Base-by-base conservation (phyloP, 2,329 filamentous ascomycete species). In the Fusarium albidum region DNA sequence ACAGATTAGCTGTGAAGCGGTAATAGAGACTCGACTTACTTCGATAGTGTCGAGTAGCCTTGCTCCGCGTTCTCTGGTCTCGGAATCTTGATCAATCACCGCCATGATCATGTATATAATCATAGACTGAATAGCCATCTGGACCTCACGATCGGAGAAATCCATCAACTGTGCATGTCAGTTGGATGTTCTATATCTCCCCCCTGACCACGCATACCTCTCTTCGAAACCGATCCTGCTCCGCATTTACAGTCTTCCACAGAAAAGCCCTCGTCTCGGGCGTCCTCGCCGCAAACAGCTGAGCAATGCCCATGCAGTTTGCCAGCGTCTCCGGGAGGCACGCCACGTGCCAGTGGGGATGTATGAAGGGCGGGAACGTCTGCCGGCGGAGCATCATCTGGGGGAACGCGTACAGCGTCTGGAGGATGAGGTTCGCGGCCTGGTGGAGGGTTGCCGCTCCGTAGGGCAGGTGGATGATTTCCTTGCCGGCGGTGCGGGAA, bases 91-190 rank as follows among this genome's bases (percentile, higher is more conserved):
- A 11, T 66, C 59, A 2, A 65, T 59, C 12, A 71, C 55, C 1
- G 67, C 64, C 65, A 72, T 72, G 18, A 66, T 64, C 46, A 69
- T 67, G 10, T 72, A 72, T 6, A 72, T 65, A 0, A 66, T 43
- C 35, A 68, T 57, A 0, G 46, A 52, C 25, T 72, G 64, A 2
- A 70, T 44, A 8, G 59, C 62, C 6, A 61, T 27, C 5, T 65
- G 61, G 7, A 67, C 33, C 13, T 70, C 44, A 0, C 39, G 15
- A 7, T 46, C 42, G 9, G 45, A 46, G 1, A 53, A 43, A 0
- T 3, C 35, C 11, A 31, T 21, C 3, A 55, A n/a, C 64, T 68
- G 13, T 6, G 2, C 2, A 1, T n/a, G n/a, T n/a, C n/a, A n/a
- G n/a, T n/a, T n/a, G n/a, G n/a, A n/a, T n/a, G n/a, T n/a, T n/a